Conservation (phyloP, 2,329 filamentous ascomycete genomes). For the Fusarium algeriense region DNA sequence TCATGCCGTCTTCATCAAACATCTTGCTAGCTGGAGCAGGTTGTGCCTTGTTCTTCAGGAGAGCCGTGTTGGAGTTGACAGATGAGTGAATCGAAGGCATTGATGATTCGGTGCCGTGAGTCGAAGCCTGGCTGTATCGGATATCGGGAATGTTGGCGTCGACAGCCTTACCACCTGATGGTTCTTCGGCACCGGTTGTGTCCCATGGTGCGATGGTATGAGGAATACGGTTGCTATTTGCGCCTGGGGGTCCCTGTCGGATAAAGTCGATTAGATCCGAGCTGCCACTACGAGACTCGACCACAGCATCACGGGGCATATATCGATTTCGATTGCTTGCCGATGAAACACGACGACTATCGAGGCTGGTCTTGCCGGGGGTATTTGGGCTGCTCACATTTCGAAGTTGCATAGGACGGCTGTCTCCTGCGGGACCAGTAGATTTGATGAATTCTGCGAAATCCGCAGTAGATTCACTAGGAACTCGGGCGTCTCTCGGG, state of each 20-base stretch:
- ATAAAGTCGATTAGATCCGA: conserved; percentile 97
- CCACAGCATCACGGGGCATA: conserved; percentile 78
- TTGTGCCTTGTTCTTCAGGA: conserved; percentile 63
- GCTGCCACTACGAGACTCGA: conserved; percentile 73
- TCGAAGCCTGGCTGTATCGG: conserved; percentile 68
- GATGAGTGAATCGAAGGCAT: conserved; percentile 71
- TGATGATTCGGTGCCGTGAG: conserved; percentile 69
- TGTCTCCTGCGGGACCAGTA: conserved; percentile 75
- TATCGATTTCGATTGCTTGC: conserved; percentile 65
- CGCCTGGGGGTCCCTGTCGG: conserved; percentile 80
- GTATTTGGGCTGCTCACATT: conserved; percentile 50
- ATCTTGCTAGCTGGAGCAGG: conserved; percentile 50
- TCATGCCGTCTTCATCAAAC: conserved; percentile 65
- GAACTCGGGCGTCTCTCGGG: conserved; percentile 79
- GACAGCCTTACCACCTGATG: conserved; percentile 61
- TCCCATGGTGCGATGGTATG: conserved; percentile 85
- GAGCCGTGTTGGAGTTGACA: conserved; percentile 79
- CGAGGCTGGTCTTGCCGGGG: conserved; percentile 54
- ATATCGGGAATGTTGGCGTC: conserved; percentile 69
- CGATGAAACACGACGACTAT: conserved; percentile 55
- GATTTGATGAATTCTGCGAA: conserved; percentile 92
- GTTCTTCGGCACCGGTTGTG: conserved; percentile 88
- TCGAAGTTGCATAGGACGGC: conserved; percentile 52
- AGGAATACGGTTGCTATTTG: conserved; percentile 75
- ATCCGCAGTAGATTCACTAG: conserved; percentile 79